These are phyloP conservation scores for Platanthera zijinensis DNA, from an alignment of 106 monocot genomes.

Conservation along the genomic window DNA sequence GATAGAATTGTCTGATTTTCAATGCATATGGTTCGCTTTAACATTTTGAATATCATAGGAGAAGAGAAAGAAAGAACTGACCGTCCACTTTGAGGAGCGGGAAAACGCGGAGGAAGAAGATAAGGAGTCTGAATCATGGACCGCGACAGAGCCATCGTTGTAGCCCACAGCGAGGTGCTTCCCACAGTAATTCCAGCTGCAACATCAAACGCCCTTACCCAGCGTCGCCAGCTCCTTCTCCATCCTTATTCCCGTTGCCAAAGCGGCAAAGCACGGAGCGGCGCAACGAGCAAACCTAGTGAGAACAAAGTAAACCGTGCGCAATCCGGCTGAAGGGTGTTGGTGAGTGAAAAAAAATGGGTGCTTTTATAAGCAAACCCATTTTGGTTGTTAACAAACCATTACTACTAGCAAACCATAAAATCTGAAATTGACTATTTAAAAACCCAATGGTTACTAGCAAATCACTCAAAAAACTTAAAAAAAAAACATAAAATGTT, in stretches of 20 bases:
- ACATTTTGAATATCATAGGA: background rate
- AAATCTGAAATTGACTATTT: too few relatives aligned
- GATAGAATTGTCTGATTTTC: too few relatives aligned
- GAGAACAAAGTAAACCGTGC: background rate
- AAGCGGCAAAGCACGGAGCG: background rate
- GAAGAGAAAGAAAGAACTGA: background rate
- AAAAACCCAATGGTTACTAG: too few relatives aligned
- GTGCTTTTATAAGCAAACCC: too few relatives aligned
- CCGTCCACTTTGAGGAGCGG: slow-evolving; percentile 64
- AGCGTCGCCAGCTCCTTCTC: slow-evolving; percentile 56
- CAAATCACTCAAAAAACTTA: too few relatives aligned
- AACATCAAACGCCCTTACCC: slow-evolving; percentile 57
- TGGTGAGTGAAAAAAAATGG: too few relatives aligned
- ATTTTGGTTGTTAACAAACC: too few relatives aligned
- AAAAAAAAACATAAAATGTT: too few relatives aligned
- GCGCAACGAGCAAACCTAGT: background rate
- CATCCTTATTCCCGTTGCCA: slow-evolving; percentile 14
- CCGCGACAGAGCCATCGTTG: slow-evolving; percentile 57
- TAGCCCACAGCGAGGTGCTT: too few relatives aligned
- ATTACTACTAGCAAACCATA: too few relatives aligned
- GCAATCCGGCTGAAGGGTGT: too few relatives aligned
- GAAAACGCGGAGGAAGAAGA: slow-evolving; percentile 31
- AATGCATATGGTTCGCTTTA: background rate
- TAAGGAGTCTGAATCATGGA: slow-evolving; percentile 52
- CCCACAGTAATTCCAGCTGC: too few relatives aligned